phyloP scores from a whole-genome alignment of 129 eudicot genomes.

The Chrysanthemum lavandulifolium region DNA sequence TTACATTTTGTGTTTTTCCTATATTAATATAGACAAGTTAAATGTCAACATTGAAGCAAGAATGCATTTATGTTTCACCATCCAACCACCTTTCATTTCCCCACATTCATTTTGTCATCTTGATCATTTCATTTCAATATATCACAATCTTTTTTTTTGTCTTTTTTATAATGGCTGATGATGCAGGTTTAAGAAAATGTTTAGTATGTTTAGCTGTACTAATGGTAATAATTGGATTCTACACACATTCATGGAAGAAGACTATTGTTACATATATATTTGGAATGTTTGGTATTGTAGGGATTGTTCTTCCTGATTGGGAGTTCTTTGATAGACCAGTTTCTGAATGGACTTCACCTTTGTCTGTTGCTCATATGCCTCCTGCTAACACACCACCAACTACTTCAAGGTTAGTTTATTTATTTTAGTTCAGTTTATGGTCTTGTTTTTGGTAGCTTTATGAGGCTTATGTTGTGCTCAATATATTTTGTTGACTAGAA shows the following conservation, averaged over 20 bases:
- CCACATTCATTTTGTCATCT: background rate
- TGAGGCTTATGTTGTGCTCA: too few relatives aligned
- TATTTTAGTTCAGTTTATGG: background rate
- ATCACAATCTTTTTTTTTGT: background rate
- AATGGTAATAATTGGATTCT: slow-evolving; percentile 43
- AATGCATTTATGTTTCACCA: slow-evolving; percentile 35
- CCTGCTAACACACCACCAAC: slow-evolving; percentile 33
- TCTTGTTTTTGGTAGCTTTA: too few relatives aligned
- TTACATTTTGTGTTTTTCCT: too few relatives aligned
- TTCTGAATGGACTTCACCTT: slow-evolving; percentile 63
- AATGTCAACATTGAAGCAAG: slow-evolving; percentile 7
- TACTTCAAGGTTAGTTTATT: slow-evolving; percentile 31
- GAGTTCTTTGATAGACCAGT: slow-evolving; percentile 67
- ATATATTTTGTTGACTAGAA: too few relatives aligned
- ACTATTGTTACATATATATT: slow-evolving; percentile 52
- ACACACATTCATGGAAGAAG: slow-evolving; percentile 59
- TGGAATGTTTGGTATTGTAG: slow-evolving; percentile 59
- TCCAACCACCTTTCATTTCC: slow-evolving; percentile 21
- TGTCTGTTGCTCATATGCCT: slow-evolving; percentile 37
- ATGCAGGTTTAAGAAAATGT: slow-evolving; percentile 38
- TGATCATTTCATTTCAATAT: slow-evolving; percentile 1
- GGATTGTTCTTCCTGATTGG: slow-evolving; percentile 83
- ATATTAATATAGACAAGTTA: background rate
- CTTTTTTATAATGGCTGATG: slow-evolving; percentile 42
- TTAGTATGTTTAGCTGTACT: slow-evolving; percentile 55